Evolutionary conservation across 2,329 filamentous ascomycete species (phyloP).

Genomic region (Chaetomium sp.): DNA sequence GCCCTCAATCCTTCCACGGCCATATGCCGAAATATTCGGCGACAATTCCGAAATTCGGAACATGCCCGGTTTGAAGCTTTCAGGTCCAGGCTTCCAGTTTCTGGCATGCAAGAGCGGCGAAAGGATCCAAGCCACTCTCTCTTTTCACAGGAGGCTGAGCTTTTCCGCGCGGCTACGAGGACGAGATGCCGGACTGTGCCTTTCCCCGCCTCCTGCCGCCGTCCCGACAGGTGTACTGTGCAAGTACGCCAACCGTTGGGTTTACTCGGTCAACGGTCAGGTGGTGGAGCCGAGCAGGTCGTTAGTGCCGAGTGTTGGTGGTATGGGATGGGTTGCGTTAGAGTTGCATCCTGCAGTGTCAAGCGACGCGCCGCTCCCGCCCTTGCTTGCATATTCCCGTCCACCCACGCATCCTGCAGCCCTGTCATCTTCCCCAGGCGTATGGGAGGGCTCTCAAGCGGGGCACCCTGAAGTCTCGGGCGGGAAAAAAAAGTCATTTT

Average conservation of each 20-base stretch:
- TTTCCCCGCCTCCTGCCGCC: neutral
- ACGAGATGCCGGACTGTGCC: conserved; percentile 5
- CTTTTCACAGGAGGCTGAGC: conserved; percentile 6
- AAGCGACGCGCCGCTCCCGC: conserved; percentile 28
- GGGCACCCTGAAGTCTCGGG: conserved; percentile 17
- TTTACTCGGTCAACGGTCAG: conserved; percentile 9
- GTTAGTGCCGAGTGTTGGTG: neutral
- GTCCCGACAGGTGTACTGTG: neutral
- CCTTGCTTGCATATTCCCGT: conserved; percentile 29
- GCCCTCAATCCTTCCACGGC: neutral
- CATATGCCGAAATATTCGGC: neutral
- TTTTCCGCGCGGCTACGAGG: neutral
- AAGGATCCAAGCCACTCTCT: conserved; percentile 13
- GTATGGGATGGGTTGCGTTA: conserved; percentile 11
- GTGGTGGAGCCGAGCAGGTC: conserved; percentile 11
- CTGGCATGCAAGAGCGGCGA: too few relatives aligned
- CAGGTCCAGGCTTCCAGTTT: conserved; percentile 8
- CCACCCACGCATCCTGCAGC: conserved; percentile 24
- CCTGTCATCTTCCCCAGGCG: conserved; percentile 29
- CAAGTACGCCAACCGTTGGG: neutral
- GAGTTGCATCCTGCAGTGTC: conserved; percentile 24
- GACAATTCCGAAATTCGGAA: neutral
- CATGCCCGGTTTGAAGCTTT: neutral
- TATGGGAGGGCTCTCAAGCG: conserved; percentile 30
- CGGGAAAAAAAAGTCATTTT: conserved; percentile 10